Evolutionary conservation across 2,329 filamentous ascomycete genomes (phyloP).

Genomic region (Fusarium redolens): DNA sequence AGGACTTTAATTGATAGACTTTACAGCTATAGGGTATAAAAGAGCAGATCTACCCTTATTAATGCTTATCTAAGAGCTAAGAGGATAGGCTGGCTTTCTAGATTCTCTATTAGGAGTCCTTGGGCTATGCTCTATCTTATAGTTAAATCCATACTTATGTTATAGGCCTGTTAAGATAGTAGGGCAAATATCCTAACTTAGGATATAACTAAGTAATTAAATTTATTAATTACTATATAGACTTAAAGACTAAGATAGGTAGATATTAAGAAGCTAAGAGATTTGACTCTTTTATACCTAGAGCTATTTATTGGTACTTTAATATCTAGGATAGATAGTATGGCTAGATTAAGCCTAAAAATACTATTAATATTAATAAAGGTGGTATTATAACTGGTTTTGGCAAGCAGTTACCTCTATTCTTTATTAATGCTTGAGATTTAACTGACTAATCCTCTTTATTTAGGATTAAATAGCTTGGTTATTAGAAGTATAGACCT

Average conservation of each 20-base stretch:
- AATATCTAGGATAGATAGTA: conserved; percentile 2
- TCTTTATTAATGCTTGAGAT: background rate
- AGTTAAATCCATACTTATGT: background rate
- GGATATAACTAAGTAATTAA: background rate
- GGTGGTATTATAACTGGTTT: conserved; percentile 10
- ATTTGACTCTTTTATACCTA: conserved; percentile 9
- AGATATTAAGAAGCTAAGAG: conserved; percentile 5
- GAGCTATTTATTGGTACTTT: conserved; percentile 8
- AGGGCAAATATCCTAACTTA: background rate
- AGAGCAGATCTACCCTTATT: no score
- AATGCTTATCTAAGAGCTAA: background rate
- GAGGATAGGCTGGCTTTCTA: background rate
- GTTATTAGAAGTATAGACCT: conserved; percentile 2
- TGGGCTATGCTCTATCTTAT: background rate
- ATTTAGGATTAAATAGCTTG: background rate
- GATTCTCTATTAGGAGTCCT: background rate
- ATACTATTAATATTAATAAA: conserved; percentile 6
- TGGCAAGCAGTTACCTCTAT: background rate
- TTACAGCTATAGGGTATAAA: background rate
- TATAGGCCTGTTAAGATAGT: background rate
- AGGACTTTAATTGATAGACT: background rate
- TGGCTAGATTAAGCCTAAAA: conserved; percentile 14
- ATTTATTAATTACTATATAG: background rate
- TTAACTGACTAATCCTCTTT: background rate
- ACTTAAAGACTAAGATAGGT: conserved; percentile 1